phyloP scores from a whole-genome alignment of 2,329 filamentous ascomycete species.

The Cladophialophora chaetospira region DNA sequence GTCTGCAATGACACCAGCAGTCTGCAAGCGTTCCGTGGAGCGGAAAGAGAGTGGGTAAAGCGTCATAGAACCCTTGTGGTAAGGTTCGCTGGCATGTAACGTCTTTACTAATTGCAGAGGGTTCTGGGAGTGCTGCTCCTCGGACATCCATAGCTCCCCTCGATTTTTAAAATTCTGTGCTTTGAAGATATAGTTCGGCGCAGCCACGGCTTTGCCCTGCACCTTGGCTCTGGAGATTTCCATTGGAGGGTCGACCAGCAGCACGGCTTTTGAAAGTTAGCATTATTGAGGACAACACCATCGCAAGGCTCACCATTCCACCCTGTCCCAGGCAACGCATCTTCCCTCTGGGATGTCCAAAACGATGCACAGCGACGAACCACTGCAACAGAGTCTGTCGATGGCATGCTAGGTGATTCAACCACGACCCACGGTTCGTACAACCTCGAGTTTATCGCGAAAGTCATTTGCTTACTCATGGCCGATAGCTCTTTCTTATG shows the following conservation, averaged over 20 bases:
- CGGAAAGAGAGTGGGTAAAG: neutral
- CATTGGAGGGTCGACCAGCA: neutral
- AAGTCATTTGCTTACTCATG: neutral
- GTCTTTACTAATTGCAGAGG: neutral
- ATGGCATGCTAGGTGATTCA: neutral
- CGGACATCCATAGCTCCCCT: neutral
- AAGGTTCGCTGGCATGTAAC: conserved; percentile 1
- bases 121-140: neutral
- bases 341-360: conserved; percentile 1
- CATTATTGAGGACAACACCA: neutral
- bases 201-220: neutral
- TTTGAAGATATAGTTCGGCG: neutral
- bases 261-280: neutral
- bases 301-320: neutral
- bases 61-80: conserved; percentile 2
- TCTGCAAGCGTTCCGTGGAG: neutral
- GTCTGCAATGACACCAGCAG: neutral
- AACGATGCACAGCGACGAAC: conserved; percentile 1
- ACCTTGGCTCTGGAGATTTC: neutral
- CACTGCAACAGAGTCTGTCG: neutral
- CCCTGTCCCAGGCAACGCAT: neutral
- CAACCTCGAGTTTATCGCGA: neutral
- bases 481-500: neutral
- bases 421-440: conserved; percentile 1
- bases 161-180: neutral